A percentile compares a stretch with the other conserved stretches of the same genome.
phyloP scores from a whole-genome alignment of 2,329 filamentous ascomycete genomes.

The Eurotiales sp. region DNA sequence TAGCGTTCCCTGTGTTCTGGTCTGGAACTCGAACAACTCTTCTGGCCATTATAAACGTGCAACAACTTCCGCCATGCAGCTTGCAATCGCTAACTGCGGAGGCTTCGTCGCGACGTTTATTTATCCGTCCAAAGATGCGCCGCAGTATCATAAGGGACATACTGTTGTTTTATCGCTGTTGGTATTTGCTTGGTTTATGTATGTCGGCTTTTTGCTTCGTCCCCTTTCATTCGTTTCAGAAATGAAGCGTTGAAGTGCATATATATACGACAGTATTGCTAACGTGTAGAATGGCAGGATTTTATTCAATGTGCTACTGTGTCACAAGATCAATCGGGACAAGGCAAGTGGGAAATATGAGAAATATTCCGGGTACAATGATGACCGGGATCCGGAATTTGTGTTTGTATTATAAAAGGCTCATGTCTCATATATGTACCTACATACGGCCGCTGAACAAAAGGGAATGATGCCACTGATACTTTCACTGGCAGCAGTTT shows the following conservation, averaged over 20 bases:
- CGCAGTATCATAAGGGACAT: conserved; percentile 59
- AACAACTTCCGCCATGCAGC: conserved; percentile 61
- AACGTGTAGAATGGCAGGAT: conserved; percentile 41
- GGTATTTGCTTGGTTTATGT: conserved; percentile 62
- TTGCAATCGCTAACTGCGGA: conserved; percentile 64
- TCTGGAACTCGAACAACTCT: conserved; percentile 66
- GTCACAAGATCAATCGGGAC: conserved; percentile 60
- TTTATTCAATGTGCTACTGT: conserved; percentile 59
- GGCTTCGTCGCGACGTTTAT: conserved; percentile 65
- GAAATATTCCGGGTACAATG: conserved; percentile 53
- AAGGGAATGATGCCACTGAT: no score
- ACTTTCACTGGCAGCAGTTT: no score
- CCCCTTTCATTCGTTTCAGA: not conserved
- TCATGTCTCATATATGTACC: no score
- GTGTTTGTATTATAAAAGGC: conserved; percentile 55
- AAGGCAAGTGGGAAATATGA: conserved; percentile 59
- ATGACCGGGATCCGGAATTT: conserved; percentile 63
- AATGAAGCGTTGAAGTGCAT: no score
- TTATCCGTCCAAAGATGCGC: conserved; percentile 55
- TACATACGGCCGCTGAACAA: no score
- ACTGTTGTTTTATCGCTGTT: conserved; percentile 58
- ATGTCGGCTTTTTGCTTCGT: conserved; percentile 32
- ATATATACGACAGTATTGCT: no score
- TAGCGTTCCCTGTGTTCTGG: conserved; percentile 60
- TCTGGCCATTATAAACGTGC: conserved; percentile 68